Percentiles rank a stretch among this genome's conserved stretches.
These are phyloP conservation scores for Kazachstania kunashirensis DNA, from an alignment of 805 yeast species.

Conservation along the genomic window DNA sequence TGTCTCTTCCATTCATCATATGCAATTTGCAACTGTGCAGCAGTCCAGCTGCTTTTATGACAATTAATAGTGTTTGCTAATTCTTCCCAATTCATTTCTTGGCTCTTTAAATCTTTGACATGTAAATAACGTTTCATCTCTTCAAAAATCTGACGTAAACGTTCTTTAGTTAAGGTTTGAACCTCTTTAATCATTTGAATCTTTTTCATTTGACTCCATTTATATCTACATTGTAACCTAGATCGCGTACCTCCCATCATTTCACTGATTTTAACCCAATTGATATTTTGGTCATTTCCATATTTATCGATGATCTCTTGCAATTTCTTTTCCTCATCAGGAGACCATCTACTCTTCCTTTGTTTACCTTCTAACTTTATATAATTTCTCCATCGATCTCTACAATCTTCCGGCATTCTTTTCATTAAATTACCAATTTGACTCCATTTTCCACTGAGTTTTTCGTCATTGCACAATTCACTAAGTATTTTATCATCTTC, in stretches of 20 bases:
- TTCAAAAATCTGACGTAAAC: conserved; percentile 9
- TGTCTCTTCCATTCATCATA: too few species aligned
- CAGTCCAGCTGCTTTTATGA: conserved; percentile 6
- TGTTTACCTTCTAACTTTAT: conserved; percentile 74
- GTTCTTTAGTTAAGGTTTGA: conserved; percentile 33
- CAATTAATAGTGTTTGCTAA: conserved; percentile 39
- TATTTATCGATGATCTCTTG: conserved; percentile 40
- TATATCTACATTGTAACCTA: conserved; percentile 84
- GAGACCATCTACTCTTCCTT: conserved; percentile 63
- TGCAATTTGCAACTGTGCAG: too few species aligned
- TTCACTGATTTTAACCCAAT: conserved; percentile 84
- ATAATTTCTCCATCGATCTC: conserved; percentile 89
- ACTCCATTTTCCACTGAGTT: conserved; percentile 73
- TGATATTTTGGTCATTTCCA: conserved; percentile 36
- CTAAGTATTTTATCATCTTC: conserved; percentile 62
- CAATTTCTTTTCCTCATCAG: conserved; percentile 55
- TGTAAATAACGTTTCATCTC: not conserved
- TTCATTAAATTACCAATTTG: conserved; percentile 63
- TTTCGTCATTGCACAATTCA: conserved; percentile 45
- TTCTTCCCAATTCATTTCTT: conserved; percentile 41
- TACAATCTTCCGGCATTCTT: conserved; percentile 91
- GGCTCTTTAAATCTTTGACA: not conserved
- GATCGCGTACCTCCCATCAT: conserved; percentile 75
- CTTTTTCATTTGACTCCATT: conserved; percentile 71
- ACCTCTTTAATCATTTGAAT: conserved; percentile 40